A percentile compares a stretch with the other conserved stretches of the same genome.
Evolutionary conservation across 331 rosid species (phyloP).

Genomic region (Acacia concinna): DNA sequence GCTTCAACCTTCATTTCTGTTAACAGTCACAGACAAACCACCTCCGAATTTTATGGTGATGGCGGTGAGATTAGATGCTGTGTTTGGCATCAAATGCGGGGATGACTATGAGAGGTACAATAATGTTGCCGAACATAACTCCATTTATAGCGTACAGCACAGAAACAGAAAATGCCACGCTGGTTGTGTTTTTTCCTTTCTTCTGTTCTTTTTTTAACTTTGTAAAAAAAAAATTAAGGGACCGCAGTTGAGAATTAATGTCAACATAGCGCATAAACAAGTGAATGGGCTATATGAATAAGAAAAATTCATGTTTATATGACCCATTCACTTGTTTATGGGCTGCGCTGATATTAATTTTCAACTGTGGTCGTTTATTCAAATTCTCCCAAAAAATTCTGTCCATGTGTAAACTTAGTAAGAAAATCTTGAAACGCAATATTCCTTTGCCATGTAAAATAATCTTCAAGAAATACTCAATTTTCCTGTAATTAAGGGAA

Average conservation of each 20-base stretch:
- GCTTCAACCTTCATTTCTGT: conserved; percentile 44
- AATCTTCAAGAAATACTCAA: background rate
- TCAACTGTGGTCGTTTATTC: no score
- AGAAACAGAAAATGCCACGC: background rate
- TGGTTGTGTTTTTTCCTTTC: background rate
- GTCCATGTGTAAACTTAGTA: background rate
- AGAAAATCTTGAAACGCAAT: background rate
- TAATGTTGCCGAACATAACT: background rate
- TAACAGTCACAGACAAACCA: conserved; percentile 2
- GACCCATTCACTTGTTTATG: no score
- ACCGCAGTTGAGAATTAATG: no score
- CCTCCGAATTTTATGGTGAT: background rate
- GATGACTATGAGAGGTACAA: background rate
- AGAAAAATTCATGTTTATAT: no score
- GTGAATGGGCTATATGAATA: no score
- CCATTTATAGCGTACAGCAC: background rate
- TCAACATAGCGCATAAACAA: no score
- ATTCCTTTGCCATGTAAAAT: background rate
- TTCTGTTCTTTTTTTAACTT: no score
- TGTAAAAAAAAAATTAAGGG: background rate
- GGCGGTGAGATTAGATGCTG: background rate
- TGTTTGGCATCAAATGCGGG: background rate
- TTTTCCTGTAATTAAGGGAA: background rate
- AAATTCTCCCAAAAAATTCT: no score
- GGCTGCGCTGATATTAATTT: no score